Evolutionary conservation across 805 yeast genomes (phyloP).

Genomic region (Wickerhamiella vanderwaltii): DNA sequence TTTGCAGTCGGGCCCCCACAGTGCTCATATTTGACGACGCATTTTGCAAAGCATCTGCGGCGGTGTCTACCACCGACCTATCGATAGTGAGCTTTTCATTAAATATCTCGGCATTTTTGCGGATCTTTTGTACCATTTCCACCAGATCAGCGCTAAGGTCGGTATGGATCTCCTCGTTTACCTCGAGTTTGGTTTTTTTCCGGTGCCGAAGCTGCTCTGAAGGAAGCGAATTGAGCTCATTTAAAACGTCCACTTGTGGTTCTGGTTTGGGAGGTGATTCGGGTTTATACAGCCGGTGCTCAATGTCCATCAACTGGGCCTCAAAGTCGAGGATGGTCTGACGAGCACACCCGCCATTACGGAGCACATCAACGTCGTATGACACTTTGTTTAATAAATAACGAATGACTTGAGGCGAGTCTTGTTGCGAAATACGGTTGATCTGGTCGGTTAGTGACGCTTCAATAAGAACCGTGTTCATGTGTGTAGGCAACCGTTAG

Average conservation of each 20-base stretch:
- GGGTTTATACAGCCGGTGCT: not conserved
- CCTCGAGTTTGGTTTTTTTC: constrained; percentile 18
- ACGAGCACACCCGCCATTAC: not conserved
- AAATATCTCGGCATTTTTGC: constrained; percentile 36
- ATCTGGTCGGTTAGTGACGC: not conserved
- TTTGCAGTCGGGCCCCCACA: constrained; percentile 27
- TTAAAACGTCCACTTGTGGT: constrained; percentile 1
- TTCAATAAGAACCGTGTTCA: not conserved
- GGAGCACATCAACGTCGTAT: not conserved
- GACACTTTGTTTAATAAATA: not conserved
- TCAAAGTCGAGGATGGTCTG: constrained; percentile 2
- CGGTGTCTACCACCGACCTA: constrained; percentile 25
- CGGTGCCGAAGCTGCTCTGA: constrained; percentile 7
- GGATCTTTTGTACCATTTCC: constrained; percentile 37
- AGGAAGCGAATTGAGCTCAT: constrained; percentile 12
- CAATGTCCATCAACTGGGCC: constrained; percentile 10
- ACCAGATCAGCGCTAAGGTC: constrained; percentile 38
- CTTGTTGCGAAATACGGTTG: too few relatives aligned
- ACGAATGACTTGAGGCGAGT: not conserved
- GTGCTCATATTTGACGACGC: constrained; percentile 27
- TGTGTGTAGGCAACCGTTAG: too few relatives aligned
- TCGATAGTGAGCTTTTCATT: constrained; percentile 30
- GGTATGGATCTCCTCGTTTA: constrained; percentile 31
- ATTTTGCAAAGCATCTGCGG: constrained; percentile 28
- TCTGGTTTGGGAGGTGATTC: not conserved